Percentiles rank a stretch among this genome's conserved stretches.
These are phyloP conservation scores for Calocybe indica DNA, from an alignment of 768 basidiomycete species.

Conservation along the genomic window DNA sequence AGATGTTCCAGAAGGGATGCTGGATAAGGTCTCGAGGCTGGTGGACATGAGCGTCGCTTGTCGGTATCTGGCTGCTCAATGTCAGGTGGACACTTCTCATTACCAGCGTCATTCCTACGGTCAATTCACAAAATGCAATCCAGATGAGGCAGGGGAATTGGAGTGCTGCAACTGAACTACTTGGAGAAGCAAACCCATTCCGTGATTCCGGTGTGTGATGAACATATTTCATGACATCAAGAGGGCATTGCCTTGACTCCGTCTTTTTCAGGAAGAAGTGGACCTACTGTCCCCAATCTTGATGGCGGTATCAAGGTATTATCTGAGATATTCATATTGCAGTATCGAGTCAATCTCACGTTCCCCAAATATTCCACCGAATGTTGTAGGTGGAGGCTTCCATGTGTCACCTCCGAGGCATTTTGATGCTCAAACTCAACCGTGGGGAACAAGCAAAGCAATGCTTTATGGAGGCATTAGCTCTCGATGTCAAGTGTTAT, in stretches of 20 bases:
- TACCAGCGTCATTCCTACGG: constrained; percentile 1
- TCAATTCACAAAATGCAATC: constrained; percentile 8
- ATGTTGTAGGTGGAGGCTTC: constrained; percentile 90
- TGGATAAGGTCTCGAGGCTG: constrained; percentile 65
- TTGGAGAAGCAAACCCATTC: constrained; percentile 92
- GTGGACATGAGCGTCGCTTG: constrained; percentile 96
- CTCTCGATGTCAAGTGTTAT: constrained; percentile 94
- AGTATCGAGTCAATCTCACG: constrained; percentile 1
- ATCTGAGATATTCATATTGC: background rate
- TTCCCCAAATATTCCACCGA: no score
- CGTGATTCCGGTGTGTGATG: constrained; percentile 49
- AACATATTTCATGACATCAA: no score
- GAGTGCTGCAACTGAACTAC: constrained; percentile 85
- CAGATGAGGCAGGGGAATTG: constrained; percentile 87
- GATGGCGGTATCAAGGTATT: constrained; percentile 94
- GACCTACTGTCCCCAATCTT: constrained; percentile 67
- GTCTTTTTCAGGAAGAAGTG: constrained; percentile 44
- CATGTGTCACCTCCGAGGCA: constrained; percentile 90
- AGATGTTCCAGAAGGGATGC: constrained; percentile 58
- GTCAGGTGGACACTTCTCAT: constrained; percentile 50
- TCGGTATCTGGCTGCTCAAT: constrained; percentile 94
- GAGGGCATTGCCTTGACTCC: background rate
- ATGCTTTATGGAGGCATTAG: constrained; percentile 93
- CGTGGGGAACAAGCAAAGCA: constrained; percentile 88
- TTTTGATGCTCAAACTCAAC: constrained; percentile 92